Percentiles rank a stretch among this genome's conserved stretches.
Evolutionary conservation across 208 protist genomes (phyloP).

Genomic region (Tritrichomonas foetus): DNA sequence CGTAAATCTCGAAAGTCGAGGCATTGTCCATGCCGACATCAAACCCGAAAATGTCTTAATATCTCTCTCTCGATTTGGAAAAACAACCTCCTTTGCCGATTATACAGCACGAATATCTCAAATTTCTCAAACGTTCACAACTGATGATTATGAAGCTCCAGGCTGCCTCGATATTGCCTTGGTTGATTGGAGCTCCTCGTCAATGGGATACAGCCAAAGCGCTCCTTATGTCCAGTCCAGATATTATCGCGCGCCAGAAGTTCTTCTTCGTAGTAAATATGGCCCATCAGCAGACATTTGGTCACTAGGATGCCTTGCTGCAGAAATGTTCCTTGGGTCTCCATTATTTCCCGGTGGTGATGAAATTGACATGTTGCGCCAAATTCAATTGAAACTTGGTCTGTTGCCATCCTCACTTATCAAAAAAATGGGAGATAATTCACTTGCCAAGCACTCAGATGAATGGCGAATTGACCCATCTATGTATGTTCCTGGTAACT

Average conservation of each 20-base stretch:
- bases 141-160: background rate
- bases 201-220: background rate
- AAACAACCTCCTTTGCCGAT: background rate
- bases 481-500: background rate
- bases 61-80: background rate
- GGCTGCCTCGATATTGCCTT: background rate
- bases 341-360: conserved; percentile 72
- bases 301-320: conserved; percentile 91
- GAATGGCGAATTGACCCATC: background rate
- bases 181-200: conserved; percentile 13
- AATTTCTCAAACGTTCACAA: background rate
- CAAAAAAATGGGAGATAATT: background rate
- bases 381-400: background rate
- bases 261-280: conserved; percentile 66
- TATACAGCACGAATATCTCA: background rate
- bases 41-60: conserved; percentile 58
- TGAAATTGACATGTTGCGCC: background rate
- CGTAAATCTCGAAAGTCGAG: background rate
- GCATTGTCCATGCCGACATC: background rate
- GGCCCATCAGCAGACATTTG: conserved; percentile 85
- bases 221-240: conserved; percentile 52
- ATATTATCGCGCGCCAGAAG: conserved; percentile 61
- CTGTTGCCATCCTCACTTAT: background rate
- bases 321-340: conserved; percentile 74
- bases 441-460: background rate